Evolutionary conservation across 2,329 filamentous ascomycete species (phyloP).

Genomic region (Aspergillus caelatus): DNA sequence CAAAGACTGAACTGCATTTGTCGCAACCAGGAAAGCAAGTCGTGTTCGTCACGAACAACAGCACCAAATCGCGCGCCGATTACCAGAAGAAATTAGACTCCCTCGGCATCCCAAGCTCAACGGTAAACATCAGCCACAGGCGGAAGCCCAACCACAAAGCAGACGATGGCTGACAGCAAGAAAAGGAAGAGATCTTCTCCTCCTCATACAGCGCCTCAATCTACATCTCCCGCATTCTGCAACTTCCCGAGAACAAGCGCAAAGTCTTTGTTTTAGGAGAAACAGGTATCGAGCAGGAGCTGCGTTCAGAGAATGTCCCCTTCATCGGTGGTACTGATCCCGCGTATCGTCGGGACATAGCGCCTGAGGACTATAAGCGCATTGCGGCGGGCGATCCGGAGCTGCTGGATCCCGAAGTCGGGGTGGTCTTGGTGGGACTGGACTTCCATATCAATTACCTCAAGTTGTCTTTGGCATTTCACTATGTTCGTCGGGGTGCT

Average conservation of each 20-base stretch:
- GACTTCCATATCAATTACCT: constrained; percentile 97
- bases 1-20: background rate
- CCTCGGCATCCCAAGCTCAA: constrained; percentile 76
- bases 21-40: constrained; percentile 75
- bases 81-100: constrained; percentile 88
- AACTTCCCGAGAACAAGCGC: constrained; percentile 75
- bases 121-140: constrained; percentile 47
- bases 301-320: constrained; percentile 74
- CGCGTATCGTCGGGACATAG: constrained; percentile 73
- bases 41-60: constrained; percentile 98
- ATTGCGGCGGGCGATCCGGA: constrained; percentile 73
- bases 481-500: constrained; percentile 80
- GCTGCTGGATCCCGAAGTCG: constrained; percentile 82
- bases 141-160: background rate
- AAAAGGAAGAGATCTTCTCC: constrained; percentile 86
- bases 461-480: constrained; percentile 80
- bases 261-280: constrained; percentile 96
- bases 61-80: constrained; percentile 89
- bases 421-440: constrained; percentile 83
- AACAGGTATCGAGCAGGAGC: constrained; percentile 85
- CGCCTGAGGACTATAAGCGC: constrained; percentile 74
- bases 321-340: constrained; percentile 88
- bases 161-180: background rate
- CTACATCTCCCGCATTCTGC: constrained; percentile 91
- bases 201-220: constrained; percentile 93